A percentile compares a stretch with the other conserved stretches of the same genome.
Evolutionary conservation across 2,329 filamentous ascomycete genomes (phyloP).

Genomic region (Pestalotiopsis sp.): DNA sequence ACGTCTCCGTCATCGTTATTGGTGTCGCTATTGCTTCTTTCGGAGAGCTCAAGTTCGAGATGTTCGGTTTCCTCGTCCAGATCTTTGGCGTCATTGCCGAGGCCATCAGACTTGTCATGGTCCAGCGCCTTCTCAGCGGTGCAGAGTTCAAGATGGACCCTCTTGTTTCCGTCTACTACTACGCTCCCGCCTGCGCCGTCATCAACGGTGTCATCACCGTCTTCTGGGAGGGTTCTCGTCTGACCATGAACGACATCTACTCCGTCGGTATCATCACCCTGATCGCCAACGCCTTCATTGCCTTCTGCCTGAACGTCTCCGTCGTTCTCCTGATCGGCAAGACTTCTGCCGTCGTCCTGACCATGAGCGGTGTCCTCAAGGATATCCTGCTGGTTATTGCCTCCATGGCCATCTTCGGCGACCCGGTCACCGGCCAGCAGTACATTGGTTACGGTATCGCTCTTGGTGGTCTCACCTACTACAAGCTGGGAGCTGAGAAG

Average conservation of each 20-base stretch:
- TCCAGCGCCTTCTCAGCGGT: slow-evolving; percentile 77
- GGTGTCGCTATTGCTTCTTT: slow-evolving; percentile 54
- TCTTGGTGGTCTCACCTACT: slow-evolving; percentile 29
- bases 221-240: slow-evolving; percentile 64
- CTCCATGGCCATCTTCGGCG: slow-evolving; percentile 67
- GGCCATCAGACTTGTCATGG: slow-evolving; percentile 81
- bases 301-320: slow-evolving; percentile 80
- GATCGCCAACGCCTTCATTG: slow-evolving; percentile 71
- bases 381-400: slow-evolving; percentile 69
- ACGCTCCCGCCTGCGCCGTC: slow-evolving; percentile 78
- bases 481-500: slow-evolving; percentile 27
- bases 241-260: slow-evolving; percentile 67
- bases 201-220: slow-evolving; percentile 77
- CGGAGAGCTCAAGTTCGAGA: slow-evolving; percentile 70
- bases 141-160: slow-evolving; percentile 87
- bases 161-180: slow-evolving; percentile 86
- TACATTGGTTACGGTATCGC: slow-evolving; percentile 71
- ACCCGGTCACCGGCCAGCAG: slow-evolving; percentile 64
- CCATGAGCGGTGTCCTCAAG: slow-evolving; percentile 71
- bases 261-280: slow-evolving; percentile 66
- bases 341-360: slow-evolving; percentile 73
- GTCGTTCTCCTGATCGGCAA: slow-evolving; percentile 81
- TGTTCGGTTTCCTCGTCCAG: slow-evolving; percentile 70
- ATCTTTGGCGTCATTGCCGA: slow-evolving; percentile 77
- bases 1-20: slow-evolving; percentile 52